Base-by-base conservation (phyloP, 192 early-diverging fungal genomes). In the Pilobolus umbonatus region DNA sequence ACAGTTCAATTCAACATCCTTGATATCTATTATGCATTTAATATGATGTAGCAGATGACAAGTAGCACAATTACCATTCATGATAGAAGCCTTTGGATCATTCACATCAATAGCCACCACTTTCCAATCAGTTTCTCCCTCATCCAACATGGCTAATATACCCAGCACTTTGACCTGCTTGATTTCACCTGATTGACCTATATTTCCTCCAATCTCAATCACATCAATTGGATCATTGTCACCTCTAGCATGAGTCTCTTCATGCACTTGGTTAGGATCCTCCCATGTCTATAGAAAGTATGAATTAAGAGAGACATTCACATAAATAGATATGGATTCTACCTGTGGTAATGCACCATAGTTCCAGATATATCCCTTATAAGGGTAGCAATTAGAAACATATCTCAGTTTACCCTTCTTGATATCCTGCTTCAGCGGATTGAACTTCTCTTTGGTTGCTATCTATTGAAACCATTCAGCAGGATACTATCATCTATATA, bases 91-190 rank as follows among this genome's bases (percentile, higher is more conserved):
- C 57, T 95, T 75, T 10, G 95, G 95, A 80, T 99, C 96, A 69
- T 90, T 96, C 60, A 93, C 73, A 68, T 99, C 96, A 62, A 99
- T 97, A 60, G 84, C 91, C 65, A 99, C 88, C 62, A 99, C 80
- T 80, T 99, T 99, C 96, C 96, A 99, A 84, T 99, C 96, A 35
- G 96, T 99, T 77, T 99, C 96, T 77, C 94, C 96, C 74, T 98
- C 92, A 67, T 99, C 96, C 39, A 99, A 78, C 60, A 99, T 83
- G 53, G 94, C 96, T 91, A 99, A 94, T 60, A 93, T 90, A 35
- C 96, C 96, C 30, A 99, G 84, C 17, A 95, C 82, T 80, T 99
- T 99, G 74, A 99, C 95, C 83, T 98, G 93, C 83, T 99, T 99
- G 66, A 99, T 80, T 80, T 99, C 91, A 34, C 96, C 96, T 50